phyloP scores from a whole-genome alignment of 75 land plant genomes.

The Selaginella moellendorffii region DNA sequence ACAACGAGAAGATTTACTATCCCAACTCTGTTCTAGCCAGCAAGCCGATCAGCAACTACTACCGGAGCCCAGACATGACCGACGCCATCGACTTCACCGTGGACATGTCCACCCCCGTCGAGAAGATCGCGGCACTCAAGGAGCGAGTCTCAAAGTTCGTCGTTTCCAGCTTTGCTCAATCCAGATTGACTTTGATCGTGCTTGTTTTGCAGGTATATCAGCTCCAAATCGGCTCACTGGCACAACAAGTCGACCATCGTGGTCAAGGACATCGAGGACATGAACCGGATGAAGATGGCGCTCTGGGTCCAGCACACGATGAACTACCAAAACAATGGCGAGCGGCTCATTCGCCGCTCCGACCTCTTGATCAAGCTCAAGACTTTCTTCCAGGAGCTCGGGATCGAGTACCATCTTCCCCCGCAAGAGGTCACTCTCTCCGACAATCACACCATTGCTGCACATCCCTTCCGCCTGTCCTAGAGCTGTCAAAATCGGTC shows the following conservation, averaged over 20 bases:
- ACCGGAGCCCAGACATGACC: slow-evolving; percentile 52
- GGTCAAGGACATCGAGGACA: slow-evolving; percentile 8
- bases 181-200: neutral
- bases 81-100: slow-evolving; percentile 42
- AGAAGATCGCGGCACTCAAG: slow-evolving; percentile 37
- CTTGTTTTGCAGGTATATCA: slow-evolving; percentile 7
- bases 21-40: slow-evolving; percentile 43
- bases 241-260: slow-evolving; percentile 9
- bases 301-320: slow-evolving; percentile 9
- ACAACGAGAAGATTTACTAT: slow-evolving; percentile 59
- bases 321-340: slow-evolving; percentile 11
- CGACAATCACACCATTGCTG: too few relatives aligned
- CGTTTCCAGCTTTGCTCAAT: neutral
- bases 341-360: slow-evolving; percentile 13
- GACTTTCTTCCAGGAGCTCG: slow-evolving; percentile 43
- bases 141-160: slow-evolving; percentile 23
- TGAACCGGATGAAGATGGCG: slow-evolving; percentile 13
- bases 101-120: slow-evolving; percentile 33
- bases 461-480: too few relatives aligned
- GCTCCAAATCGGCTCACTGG: slow-evolving; percentile 8
- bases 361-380: slow-evolving; percentile 40
- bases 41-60: slow-evolving; percentile 50
- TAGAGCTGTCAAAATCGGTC: too few relatives aligned
- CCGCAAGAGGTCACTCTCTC: slow-evolving; percentile 47
- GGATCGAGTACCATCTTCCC: slow-evolving; percentile 43